Conservation (phyloP, 2,329 filamentous ascomycete genomes). For the Xylaria sp. region DNA sequence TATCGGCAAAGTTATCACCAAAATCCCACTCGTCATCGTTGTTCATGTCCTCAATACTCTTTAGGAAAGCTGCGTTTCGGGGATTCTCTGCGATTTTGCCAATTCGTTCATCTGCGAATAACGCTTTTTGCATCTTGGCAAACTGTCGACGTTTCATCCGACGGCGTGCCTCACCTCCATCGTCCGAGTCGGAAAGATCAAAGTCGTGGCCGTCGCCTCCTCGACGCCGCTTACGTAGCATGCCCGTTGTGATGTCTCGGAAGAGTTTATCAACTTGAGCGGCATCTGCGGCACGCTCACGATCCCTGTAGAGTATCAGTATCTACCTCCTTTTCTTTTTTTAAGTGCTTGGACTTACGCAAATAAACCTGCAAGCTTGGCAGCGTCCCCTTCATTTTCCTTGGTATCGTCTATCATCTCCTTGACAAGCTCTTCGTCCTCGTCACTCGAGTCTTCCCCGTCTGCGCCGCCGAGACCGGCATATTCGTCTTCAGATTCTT, state of each 20-base stretch:
- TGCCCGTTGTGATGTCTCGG: conserved; percentile 90
- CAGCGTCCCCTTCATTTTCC: conserved; percentile 80
- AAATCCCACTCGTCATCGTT: conserved; percentile 82
- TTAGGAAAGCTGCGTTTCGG: conserved; percentile 89
- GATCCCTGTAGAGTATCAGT: conserved; percentile 65
- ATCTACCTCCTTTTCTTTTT: conserved; percentile 7
- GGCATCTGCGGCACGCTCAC: conserved; percentile 82
- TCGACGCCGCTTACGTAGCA: conserved; percentile 77
- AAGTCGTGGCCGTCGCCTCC: conserved; percentile 73
- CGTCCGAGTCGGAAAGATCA: conserved; percentile 90
- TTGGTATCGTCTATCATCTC: conserved; percentile 92
- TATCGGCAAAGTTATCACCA: conserved; percentile 63
- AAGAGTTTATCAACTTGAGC: conserved; percentile 90
- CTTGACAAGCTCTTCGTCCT: conserved; percentile 74
- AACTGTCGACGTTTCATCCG: conserved; percentile 89
- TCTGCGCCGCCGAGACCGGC: conserved; percentile 90
- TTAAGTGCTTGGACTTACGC: conserved; percentile 70
- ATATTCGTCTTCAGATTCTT: conserved; percentile 98
- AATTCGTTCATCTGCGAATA: conserved; percentile 88
- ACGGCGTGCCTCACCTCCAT: conserved; percentile 79
- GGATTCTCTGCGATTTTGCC: conserved; percentile 90
- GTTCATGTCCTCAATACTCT: conserved; percentile 85
- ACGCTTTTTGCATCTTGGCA: conserved; percentile 87
- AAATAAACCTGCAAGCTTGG: conserved; percentile 84
- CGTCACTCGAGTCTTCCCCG: conserved; percentile 83